Evolutionary conservation across 2,329 filamentous ascomycete genomes (phyloP).

Genomic region (Pseudocercospora cruenta): DNA sequence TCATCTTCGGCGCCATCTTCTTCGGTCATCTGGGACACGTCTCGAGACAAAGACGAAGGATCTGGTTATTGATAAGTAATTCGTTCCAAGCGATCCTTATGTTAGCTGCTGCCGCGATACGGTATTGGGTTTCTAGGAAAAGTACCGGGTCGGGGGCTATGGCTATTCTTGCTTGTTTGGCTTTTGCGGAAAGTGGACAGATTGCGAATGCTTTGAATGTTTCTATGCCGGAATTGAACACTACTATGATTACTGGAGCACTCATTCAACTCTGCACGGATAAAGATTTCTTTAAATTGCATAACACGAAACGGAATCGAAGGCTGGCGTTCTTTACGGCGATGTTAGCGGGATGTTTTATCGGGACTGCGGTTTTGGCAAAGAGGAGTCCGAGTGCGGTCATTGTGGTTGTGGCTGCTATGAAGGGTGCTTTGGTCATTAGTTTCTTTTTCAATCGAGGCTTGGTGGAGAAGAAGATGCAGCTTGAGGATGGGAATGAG

Average conservation of each 20-base stretch:
- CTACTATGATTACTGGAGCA: conserved; percentile 38
- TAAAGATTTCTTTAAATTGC: conserved; percentile 25
- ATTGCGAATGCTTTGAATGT: conserved; percentile 33
- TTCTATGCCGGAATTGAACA: conserved; percentile 36
- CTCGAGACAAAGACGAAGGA: conserved; percentile 29
- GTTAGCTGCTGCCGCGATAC: conserved; percentile 30
- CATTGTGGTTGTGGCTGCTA: conserved; percentile 27
- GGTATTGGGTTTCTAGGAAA: conserved; percentile 23
- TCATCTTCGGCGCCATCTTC: conserved; percentile 31
- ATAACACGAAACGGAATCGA: conserved; percentile 31
- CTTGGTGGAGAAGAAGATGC: conserved; percentile 25
- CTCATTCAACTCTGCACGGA: conserved; percentile 34
- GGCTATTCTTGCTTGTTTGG: conserved; percentile 28
- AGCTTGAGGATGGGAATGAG: conserved; percentile 22
- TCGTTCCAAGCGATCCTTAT: conserved; percentile 31
- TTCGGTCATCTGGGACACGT: conserved; percentile 35
- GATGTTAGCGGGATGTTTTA: conserved; percentile 33
- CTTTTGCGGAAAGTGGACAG: conserved; percentile 31
- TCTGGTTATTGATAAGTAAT: conserved; percentile 34
- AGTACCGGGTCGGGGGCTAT: conserved; percentile 24
- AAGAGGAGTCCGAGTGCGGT: conserved; percentile 24
- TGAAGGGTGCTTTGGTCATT: conserved; percentile 30
- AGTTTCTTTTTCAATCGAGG: conserved; percentile 33
- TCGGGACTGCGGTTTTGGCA: conserved; percentile 29
- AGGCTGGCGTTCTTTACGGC: conserved; percentile 28